Conservation (phyloP, 2,329 filamentous ascomycete species). For the Alternaria atra region DNA sequence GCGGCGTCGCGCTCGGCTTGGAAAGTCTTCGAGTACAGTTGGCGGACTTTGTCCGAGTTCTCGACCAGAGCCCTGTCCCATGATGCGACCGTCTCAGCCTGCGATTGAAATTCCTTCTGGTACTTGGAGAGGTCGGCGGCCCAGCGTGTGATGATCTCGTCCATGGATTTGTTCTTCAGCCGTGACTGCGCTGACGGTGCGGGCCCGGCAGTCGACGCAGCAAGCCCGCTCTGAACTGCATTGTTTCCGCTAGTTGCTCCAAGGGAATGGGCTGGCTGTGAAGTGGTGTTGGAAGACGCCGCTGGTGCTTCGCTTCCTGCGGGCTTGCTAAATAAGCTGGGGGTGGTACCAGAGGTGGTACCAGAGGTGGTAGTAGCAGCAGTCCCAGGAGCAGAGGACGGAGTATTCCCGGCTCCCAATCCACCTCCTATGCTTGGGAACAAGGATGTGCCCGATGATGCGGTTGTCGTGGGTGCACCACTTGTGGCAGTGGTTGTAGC, state of each 20-base stretch:
- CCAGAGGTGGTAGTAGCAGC: conserved; percentile 23
- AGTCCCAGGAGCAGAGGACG: conserved; percentile 28
- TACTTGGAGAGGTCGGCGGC: conserved; percentile 94
- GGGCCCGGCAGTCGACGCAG: conserved; percentile 81
- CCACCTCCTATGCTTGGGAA: conserved; percentile 31
- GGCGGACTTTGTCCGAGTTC: conserved; percentile 94
- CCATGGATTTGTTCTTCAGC: conserved; percentile 98
- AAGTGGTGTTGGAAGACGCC: conserved; percentile 34
- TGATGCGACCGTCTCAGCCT: conserved; percentile 83
- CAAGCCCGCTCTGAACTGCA: conserved; percentile 57
- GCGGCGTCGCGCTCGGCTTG: conserved; percentile 92
- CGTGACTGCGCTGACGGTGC: conserved; percentile 82
- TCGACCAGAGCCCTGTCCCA: conserved; percentile 95
- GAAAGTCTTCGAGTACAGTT: conserved; percentile 88
- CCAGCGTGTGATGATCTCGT: conserved; percentile 97
- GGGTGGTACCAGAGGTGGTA: conserved; percentile 19
- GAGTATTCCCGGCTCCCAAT: conserved; percentile 28
- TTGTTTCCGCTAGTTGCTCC: conserved; percentile 32
- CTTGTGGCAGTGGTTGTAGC: conserved; percentile 29
- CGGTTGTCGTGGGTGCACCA: conserved; percentile 25
- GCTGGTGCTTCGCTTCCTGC: conserved; percentile 29
- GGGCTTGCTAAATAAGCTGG: conserved; percentile 35
- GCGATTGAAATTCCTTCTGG: conserved; percentile 93
- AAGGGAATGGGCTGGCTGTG: conserved; percentile 28
- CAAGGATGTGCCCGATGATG: conserved; percentile 27